Evolutionary conservation across 2,329 filamentous ascomycete genomes (phyloP).

Genomic region (Thelonectria rubi): DNA sequence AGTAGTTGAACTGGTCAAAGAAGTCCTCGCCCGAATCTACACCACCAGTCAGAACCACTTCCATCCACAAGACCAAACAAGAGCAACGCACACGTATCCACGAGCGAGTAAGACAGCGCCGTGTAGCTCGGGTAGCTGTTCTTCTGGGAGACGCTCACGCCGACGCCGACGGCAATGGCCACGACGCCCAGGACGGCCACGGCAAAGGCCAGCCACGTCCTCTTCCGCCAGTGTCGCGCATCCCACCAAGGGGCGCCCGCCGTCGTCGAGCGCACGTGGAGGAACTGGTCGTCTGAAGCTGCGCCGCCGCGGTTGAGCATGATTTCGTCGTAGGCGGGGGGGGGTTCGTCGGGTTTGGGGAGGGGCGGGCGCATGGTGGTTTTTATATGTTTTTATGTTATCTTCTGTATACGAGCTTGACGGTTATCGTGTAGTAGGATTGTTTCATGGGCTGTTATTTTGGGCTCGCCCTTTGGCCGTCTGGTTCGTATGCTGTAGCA

Average conservation of each 20-base stretch:
- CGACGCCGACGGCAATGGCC: constrained; percentile 57
- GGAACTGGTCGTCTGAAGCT: constrained; percentile 31
- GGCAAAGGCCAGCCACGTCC: constrained; percentile 56
- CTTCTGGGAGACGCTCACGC: constrained; percentile 44
- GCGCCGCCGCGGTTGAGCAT: constrained; percentile 30
- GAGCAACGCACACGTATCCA: constrained; percentile 59
- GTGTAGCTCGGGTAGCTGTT: constrained; percentile 60
- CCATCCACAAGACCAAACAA: not conserved
- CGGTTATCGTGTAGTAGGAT: not conserved
- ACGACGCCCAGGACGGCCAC: constrained; percentile 55
- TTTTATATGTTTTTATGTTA: not conserved
- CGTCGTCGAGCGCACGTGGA: constrained; percentile 24
- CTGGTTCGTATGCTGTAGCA: not conserved
- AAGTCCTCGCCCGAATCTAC: constrained; percentile 60
- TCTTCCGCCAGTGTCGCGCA: constrained; percentile 62
- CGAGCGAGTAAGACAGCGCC: constrained; percentile 56
- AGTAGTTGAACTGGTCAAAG: constrained; percentile 66
- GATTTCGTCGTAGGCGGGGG: constrained; percentile 44
- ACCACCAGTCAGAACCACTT: not conserved
- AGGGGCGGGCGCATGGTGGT: constrained; percentile 27
- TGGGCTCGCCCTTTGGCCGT: not conserved
- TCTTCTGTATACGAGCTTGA: constrained; percentile 2
- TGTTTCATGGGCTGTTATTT: not conserved
- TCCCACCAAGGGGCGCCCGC: constrained; percentile 54
- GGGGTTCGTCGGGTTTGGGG: constrained; percentile 37